Evolutionary conservation across 768 basidiomycete species (phyloP), one percentile per base, ranked within the genome.

Genomic region (Scleroderma bovista): DNA sequence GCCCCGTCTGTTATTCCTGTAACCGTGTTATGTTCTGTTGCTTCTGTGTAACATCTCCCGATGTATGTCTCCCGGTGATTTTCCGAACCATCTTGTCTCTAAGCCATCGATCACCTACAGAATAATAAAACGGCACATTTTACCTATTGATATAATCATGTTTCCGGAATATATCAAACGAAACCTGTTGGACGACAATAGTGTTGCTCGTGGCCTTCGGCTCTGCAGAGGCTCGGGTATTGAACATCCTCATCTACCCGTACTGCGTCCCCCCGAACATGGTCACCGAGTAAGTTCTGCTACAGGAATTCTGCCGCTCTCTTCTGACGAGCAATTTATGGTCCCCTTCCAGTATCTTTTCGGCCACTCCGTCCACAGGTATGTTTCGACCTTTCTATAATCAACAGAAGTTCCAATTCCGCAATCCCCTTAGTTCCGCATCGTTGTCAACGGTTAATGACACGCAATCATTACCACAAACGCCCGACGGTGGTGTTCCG

Each of bases 331-430:
- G 24, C 41, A 3, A 29, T 29, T 26, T 13, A 13, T 22, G 16
- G 16, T 26, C 23, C n/a, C 15, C 39, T 29, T 29, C 26, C 26
- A 4, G 26, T 9, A 29, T 29, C 26, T 9, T 29, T 9, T 29
- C 26, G 26, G 26, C 64, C n/a, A 50, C 51, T 66, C 62, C 24
- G 34, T 48, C 15, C 56, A 50, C 51, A 66, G 65, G 65, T 67
- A 32, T 9, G 65, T 48, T 32, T 16, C 16, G n/a, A 13, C 15
- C 22, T 16, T 1, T 23, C 3, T 22, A 20, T 36, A 8, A 5
- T 19, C n/a, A 26, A 17, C 9, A 33, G 13, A 17, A 3, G 22
- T 26, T 11, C 33, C 34, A 19, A 43, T 22, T 11, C 38, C 32
- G 9, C 22, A 23, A 38, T 23, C 16, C 23, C 31, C 33, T 26